Percentiles rank a stretch among this genome's conserved stretches.
Evolutionary conservation across 352 stramenopile species (phyloP).

Genomic region (Phytophthora sojae): DNA sequence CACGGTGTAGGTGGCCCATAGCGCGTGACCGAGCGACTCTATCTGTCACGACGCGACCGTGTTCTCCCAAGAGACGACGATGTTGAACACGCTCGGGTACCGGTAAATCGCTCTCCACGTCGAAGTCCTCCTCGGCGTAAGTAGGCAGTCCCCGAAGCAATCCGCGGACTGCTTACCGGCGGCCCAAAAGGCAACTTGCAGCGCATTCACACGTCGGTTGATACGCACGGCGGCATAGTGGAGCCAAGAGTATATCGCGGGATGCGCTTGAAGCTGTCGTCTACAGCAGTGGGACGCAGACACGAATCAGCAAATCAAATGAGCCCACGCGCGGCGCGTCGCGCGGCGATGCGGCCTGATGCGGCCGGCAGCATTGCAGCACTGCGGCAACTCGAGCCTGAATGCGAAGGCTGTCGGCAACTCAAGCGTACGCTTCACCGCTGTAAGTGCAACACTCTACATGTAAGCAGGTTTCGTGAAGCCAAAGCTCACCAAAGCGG

Average conservation of each 20-base stretch:
- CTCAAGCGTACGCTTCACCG: background rate
- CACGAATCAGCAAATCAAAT: slow-evolving; percentile 5
- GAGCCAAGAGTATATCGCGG: slow-evolving; percentile 8
- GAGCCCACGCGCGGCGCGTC: background rate
- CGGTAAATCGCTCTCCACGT: background rate
- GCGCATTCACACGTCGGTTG: slow-evolving; percentile 12
- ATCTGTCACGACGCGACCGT: slow-evolving; percentile 1
- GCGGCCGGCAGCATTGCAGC: slow-evolving; percentile 6
- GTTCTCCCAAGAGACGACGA: slow-evolving; percentile 8
- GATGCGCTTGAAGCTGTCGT: slow-evolving; percentile 18
- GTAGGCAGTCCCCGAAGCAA: background rate
- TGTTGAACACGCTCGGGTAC: slow-evolving; percentile 11
- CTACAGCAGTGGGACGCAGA: slow-evolving; percentile 26
- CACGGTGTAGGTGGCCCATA: slow-evolving; percentile 8
- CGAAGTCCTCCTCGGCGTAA: background rate
- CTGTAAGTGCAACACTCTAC: background rate
- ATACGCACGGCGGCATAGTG: slow-evolving; percentile 9
- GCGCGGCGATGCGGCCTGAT: background rate
- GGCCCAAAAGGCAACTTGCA: slow-evolving; percentile 12
- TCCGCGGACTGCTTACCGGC: slow-evolving; percentile 21
- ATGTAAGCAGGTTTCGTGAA: background rate
- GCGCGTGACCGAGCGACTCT: slow-evolving; percentile 18
- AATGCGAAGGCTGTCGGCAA: slow-evolving; percentile 10
- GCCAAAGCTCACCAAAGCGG: slow-evolving; percentile 4
- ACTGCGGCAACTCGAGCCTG: slow-evolving; percentile 19